These are phyloP conservation scores for Phytophthora fragariaefolia DNA, from an alignment of 352 stramenopile species.

Conservation along the genomic window DNA sequence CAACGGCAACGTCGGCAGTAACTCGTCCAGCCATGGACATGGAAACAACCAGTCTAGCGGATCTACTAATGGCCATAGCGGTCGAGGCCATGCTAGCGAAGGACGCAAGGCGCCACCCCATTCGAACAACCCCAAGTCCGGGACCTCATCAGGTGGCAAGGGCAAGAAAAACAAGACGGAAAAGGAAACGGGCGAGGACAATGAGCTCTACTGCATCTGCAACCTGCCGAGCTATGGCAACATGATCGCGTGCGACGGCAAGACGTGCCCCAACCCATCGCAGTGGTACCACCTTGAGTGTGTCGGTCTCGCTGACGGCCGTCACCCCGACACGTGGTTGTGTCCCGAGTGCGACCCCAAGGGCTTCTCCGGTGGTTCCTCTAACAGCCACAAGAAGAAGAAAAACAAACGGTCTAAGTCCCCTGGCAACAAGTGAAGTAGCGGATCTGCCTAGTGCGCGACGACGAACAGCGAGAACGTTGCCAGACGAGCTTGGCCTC, in stretches of 20 bases:
- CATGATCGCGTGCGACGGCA: conserved; percentile 91
- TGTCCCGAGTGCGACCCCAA: conserved; percentile 88
- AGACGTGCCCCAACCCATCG: conserved; percentile 87
- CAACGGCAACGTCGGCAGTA: conserved; percentile 22
- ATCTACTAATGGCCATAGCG: conserved; percentile 29
- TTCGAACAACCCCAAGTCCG: conserved; percentile 28
- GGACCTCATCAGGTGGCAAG: conserved; percentile 38
- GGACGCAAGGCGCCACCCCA: conserved; percentile 37
- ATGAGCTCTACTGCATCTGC: conserved; percentile 91
- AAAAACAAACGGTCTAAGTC: conserved; percentile 88
- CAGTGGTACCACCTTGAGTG: conserved; percentile 91
- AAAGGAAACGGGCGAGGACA: conserved; percentile 76
- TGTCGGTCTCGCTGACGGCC: conserved; percentile 80
- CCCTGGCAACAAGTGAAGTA: conserved; percentile 67
- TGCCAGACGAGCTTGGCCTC: too few species aligned
- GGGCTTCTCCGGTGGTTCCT: conserved; percentile 57
- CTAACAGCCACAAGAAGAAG: conserved; percentile 88
- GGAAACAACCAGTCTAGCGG: conserved; percentile 22
- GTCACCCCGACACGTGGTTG: conserved; percentile 87
- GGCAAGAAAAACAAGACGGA: conserved; percentile 73
- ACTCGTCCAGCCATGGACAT: conserved; percentile 23
- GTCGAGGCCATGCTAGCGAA: conserved; percentile 23
- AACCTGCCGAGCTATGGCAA: conserved; percentile 88
- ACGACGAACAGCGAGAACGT: conserved; percentile 20
- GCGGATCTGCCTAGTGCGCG: not conserved